Evolutionary conservation across 2,329 filamentous ascomycete species (phyloP), one percentile per base, ranked within the genome.

Genomic region (Pseudocercospora fuligena): DNA sequence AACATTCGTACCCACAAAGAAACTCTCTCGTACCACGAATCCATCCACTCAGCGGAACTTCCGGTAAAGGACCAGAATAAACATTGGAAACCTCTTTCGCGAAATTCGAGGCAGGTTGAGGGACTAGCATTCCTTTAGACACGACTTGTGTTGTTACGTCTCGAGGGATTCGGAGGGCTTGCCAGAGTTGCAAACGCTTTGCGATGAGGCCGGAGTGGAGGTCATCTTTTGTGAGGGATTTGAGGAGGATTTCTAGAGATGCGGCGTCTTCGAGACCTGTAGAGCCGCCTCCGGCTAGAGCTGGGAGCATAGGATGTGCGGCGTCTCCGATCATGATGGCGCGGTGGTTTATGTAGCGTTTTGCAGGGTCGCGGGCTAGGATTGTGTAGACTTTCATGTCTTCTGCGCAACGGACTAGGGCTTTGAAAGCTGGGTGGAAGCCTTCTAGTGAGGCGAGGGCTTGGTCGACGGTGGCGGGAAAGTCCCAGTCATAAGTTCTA

Each of bases 291-390:
- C 51, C 64, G 40, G 59, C 62, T 23, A 64, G 31, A 12, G 62
- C 54, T 19, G 64, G 64, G 23, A 66, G 47, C 64, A 66, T 66
- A 2, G 66, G 62, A 60, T 67, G 66, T n/a, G 62, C 66, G 11
- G 66, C 66, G 33, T 67, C 66, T 33, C 66, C 66, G 21, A 67
- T 65, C 58, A 67, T 47, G 21, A 67, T 46, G 8, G 57, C 58
- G 49, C 61, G 47, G 2, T 60, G 61, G 23, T 65, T 64, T 16
- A 60, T 40, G 40, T 63, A 67, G 12, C 49, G 60, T 14, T 58
- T 59, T 3, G 64, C 57, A 1, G 66, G 66, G 16, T 64, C 58
- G 8, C 62, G 59, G 36, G 61, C 49, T 23, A 59, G 40, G 21
- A 66, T 61, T 16, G 51, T 66, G 60, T 66, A 66, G 19, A 62